Evolutionary conservation across 306 rosid genomes (phyloP), one percentile per base, ranked within the genome.

Genomic region (Vigna radiata): DNA sequence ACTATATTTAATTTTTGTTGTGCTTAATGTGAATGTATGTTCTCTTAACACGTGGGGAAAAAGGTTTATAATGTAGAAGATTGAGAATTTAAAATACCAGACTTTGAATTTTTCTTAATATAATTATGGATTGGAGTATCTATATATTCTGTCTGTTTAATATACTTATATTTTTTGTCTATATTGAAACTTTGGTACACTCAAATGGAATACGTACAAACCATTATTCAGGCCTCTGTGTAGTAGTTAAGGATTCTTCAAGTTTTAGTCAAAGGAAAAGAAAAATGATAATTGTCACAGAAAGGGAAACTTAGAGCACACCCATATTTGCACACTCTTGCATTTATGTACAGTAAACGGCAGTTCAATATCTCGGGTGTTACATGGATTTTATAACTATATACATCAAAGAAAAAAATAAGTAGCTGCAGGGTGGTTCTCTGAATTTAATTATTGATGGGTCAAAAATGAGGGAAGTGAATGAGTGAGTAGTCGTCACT

Each of bases 331-430:
- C 36, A 33, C 43, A 21, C 17, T n/a, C 17, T 55, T 58, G 53
- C 80, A 68, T 66, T 39, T 59, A 33, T 59, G 68, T 41, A 16
- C 12, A 19, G 7, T 33, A 33, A 33, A 29, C 33, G 21, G 49
- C 21, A 77, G 44, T 56, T 58, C 68, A 43, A 29, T 8, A 37
- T 4, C 69, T 58, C 75, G 13, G 60, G 36, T 7, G 23, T 55
- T 67, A 48, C 79, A 82, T 73, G 80, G 63, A 73, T 60, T 73
- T 46, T 72, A 44, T 56, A 55, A 77, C 17, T 76, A 8, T 56
- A 58, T 33, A 19, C 12, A 29, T 29, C 31, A 29, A 3, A 29
- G 5, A 29, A 4, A 29, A 33, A 49, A 33, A 44, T 18, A 70
- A 76, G 76, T 39, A 48, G 19, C 52, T 25, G 13, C 67, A 75